Conservation (phyloP, 1,284 basidiomycete genomes). For the Ceratorhiza oryzae-sativae region DNA sequence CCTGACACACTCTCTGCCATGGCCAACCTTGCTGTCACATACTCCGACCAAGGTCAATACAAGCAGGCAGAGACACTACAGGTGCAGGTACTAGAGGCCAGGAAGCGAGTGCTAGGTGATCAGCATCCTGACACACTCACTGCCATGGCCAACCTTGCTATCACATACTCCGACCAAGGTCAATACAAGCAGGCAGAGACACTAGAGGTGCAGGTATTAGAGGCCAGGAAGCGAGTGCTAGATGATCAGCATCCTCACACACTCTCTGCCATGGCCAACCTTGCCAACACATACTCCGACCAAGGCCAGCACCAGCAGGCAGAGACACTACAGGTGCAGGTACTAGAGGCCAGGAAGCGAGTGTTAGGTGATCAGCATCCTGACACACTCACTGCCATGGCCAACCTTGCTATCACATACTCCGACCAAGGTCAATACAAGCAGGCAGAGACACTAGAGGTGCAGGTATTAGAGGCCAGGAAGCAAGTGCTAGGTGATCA, state of each 20-base stretch:
- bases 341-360: background rate
- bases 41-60: background rate
- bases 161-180: slow-evolving; percentile 5
- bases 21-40: background rate
- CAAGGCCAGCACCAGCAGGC: slow-evolving; percentile 7
- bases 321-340: slow-evolving; percentile 6
- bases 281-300: background rate
- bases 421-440: background rate
- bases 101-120: slow-evolving; percentile 4
- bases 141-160: background rate
- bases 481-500: background rate
- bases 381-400: background rate
- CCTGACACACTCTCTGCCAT: background rate
- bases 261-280: background rate
- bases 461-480: background rate
- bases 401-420: slow-evolving; percentile 8
- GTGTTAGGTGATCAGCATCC: slow-evolving; percentile 23
- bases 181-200: slow-evolving; percentile 3
- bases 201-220: background rate
- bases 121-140: slow-evolving; percentile 16
- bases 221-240: background rate
- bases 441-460: slow-evolving; percentile 6
- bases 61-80: slow-evolving; percentile 21
- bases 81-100: slow-evolving; percentile 10
- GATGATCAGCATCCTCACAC: slow-evolving; percentile 1